Conservation (phyloP, 2,329 filamentous ascomycete species). For the Fusarium verrucosum region DNA sequence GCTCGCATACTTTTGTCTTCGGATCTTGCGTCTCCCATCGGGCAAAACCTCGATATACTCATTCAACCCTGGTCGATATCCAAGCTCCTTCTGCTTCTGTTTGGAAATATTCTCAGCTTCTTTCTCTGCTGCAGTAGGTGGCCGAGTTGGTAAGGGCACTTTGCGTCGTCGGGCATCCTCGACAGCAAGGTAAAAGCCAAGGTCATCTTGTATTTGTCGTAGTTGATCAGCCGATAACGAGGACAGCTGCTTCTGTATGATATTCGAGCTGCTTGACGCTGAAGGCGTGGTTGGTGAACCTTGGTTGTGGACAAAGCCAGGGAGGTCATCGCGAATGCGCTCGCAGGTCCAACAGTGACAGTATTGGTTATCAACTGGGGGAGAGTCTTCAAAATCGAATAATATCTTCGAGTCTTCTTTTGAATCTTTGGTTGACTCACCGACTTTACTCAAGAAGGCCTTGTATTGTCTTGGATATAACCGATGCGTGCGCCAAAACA, state of each 20-base stretch:
- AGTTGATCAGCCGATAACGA: conserved; percentile 11
- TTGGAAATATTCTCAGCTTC: background rate
- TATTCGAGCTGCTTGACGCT: background rate
- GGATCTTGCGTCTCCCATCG: conserved; percentile 26
- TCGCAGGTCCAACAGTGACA: conserved; percentile 31
- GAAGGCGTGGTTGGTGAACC: background rate
- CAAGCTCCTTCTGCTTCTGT: conserved; percentile 23
- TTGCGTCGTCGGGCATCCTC: conserved; percentile 11
- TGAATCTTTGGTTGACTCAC: background rate
- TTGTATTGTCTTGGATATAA: conserved; percentile 16
- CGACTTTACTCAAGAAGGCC: background rate
- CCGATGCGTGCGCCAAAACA: conserved; percentile 20
- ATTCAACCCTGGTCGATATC: conserved; percentile 10
- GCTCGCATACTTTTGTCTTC: background rate
- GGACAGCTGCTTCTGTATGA: conserved; percentile 1
- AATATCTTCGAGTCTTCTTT: background rate
- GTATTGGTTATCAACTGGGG: background rate
- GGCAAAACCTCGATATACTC: conserved; percentile 24
- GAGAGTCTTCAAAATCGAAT: background rate
- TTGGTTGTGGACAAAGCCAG: conserved; percentile 10
- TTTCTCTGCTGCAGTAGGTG: conserved; percentile 9
- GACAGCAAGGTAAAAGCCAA: conserved; percentile 15
- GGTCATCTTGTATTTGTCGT: conserved; percentile 26
- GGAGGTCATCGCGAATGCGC: conserved; percentile 17
- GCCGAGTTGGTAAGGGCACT: conserved; percentile 9